Evolutionary conservation across 495 filamentous ascomycete species (phyloP), one percentile per base, ranked within the genome.

Genomic region (Saxophila tyrrhenica): DNA sequence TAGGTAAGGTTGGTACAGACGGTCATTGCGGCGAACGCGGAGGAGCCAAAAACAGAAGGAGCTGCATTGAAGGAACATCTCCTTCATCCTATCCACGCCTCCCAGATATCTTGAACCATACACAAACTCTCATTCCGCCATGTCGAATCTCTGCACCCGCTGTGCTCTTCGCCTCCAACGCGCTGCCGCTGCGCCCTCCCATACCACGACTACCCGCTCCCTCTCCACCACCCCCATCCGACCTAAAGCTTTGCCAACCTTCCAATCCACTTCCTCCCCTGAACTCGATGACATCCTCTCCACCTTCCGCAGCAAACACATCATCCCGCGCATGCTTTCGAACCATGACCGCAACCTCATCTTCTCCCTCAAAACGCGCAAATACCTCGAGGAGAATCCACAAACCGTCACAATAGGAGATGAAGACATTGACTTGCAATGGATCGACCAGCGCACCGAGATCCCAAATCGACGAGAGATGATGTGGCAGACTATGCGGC

Each of bases 301-400:
- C 25, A 48, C 44, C 16, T 25, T 69, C 16, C 67, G 68, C 46
- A 51, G 50, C 21, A 59, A 63, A 15, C 56, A 70, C 62, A 63
- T 73, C 57, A 62, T 71, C 49, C 70, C 68, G 15, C 43, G 48
- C 20, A 56, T 64, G 56, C 69, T 73, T 22, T 60, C 42, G 24
- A 20, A 51, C 13, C 51, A 55, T 1, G 65, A 73, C 50, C 58
- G 51, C 11, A 58, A 61, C 21, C 57, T 70, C 24, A 60, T 72
- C 53, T 68, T 60, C 64, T 44, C 57, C 29, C 35, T 57, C 17
- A 57, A 64, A 47, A 51, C 67, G 59, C 43, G 45, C 2, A 25
- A 54, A 23, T 35, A 44, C 9, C 57, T 69, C 16, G 56, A 57
- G 52, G 56, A 63, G 11, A 68, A 73, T 16, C 68, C 70, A 11